phyloP scores from a whole-genome alignment of 192 early-diverging fungal genomes.

The Phlyctochytrium arcticum region DNA sequence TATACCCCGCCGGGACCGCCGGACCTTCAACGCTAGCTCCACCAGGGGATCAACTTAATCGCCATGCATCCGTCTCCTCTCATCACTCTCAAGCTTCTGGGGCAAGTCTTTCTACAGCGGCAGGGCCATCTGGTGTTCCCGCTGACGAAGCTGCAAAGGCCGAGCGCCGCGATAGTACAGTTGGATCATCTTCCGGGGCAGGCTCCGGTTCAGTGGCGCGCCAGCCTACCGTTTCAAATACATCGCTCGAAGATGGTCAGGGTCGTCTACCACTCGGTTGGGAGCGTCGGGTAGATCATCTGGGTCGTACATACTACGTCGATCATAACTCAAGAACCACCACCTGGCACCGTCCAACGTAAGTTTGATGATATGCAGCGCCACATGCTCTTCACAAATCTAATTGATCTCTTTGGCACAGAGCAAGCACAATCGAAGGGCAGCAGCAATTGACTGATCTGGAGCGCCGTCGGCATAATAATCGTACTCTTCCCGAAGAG shows the following conservation, averaged over 20 bases:
- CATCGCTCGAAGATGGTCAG: constrained; percentile 57
- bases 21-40: background rate
- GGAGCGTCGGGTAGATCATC: constrained; percentile 92
- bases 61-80: constrained; percentile 12
- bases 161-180: constrained; percentile 20
- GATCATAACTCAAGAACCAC: constrained; percentile 96
- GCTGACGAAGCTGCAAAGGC: constrained; percentile 35
- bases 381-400: background rate
- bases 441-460: constrained; percentile 54
- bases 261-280: constrained; percentile 63
- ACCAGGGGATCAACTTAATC: background rate
- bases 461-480: constrained; percentile 77
- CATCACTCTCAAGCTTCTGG: background rate
- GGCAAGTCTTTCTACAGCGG: background rate
- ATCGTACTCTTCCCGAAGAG: constrained; percentile 76
- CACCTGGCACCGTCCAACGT: constrained; percentile 77
- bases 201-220: background rate
- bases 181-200: constrained; percentile 14
- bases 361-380: constrained; percentile 5
- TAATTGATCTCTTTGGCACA: too few relatives aligned
- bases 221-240: constrained; percentile 12
- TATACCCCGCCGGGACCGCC: background rate
- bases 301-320: constrained; percentile 94
- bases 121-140: constrained; percentile 24
- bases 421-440: background rate